Evolutionary conservation across 1,284 basidiomycete species (phyloP), one percentile per base, ranked within the genome.

Genomic region (Exobasidium cylindrosporum): DNA sequence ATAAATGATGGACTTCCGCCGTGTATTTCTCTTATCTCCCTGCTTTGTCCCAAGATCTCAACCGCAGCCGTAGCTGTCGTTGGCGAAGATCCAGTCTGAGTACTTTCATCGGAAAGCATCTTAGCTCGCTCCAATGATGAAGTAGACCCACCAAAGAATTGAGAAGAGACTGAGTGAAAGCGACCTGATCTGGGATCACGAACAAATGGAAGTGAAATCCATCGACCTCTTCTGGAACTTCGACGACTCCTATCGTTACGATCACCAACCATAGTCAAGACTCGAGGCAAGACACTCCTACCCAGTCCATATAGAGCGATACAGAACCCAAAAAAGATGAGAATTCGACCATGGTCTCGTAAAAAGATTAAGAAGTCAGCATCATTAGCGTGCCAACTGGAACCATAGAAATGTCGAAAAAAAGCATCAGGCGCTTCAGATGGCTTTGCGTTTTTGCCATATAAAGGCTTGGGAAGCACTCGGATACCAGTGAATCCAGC

Each of bases 361-460:
- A 79, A 55, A 32, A 79, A 75, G 61, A 80, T 75, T 35, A 81
- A 64, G 58, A 80, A 78, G 11, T 72, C 78, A 0, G 80, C 80
- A 59, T 81, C 80, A 55, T 75, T 73, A 0, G 74, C 79, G 60
- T 82, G 82, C 95, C 95, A 98, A 73, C 90, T 93, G 72, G 91
- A 94, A 30, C 94, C 95, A 76, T 98, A 97, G 82, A 88, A 94
- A 81, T 98, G 95, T 21, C 87, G 67, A 63, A 76, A 85, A 85
- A 95, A 97, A 24, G 92, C 87, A 77, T 95, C 87, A 1, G 92
- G 92, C 0, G 90, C 91, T 75, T 93, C 88, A 49, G 83, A 86
- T 35, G 87, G 84, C 67, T 88, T 87, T 11, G 91, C 91, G 79
- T 98, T 98, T 83, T 98, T 98, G 67, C 95, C 95, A 73, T 98